Base-by-base conservation (phyloP, 2,329 filamentous ascomycete species). In the Stemphylium beticola region DNA sequence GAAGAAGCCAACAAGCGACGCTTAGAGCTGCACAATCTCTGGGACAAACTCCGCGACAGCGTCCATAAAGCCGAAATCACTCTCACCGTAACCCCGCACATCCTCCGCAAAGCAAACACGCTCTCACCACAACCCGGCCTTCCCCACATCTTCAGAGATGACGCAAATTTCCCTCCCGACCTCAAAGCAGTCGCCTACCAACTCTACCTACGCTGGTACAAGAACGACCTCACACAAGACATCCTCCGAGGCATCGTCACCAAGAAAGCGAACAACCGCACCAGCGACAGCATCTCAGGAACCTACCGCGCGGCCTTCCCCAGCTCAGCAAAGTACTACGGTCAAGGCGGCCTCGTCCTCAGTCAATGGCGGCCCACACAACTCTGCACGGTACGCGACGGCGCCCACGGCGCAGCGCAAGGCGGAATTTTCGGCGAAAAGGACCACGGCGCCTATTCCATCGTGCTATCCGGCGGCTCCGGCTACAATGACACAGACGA, bases 291-390 rank as follows among this genome's bases (percentile, higher is more conserved):
- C 0, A 64, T 75, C 14, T 68, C 71, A 18, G 43, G 43, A 0
- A 36, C 37, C 11, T 59, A 65, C 55, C 6, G 76, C 63, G 39
- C 43, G 18, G 7, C 61, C 40, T 40, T 61, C 26, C 51, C 45
- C n/a, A 29, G 45, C 5, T 42, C 47, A 1, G 63, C 73, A 3
- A 75, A 74, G 4, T 73, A 71, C 47, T 67, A 74, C 34, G 80
- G 80, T 2, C 64, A 78, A 10, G 74, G 74, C 2, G 42, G 74
- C 3, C 69, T 82, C 1, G 64, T 80, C 0, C 76, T 78, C 9
- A 80, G 81, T 0, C 78, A 80, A 26, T 87, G 84, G 84, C 86
- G 78, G 77, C 82, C 84, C 0, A 75, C 76, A 0, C 83, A 84
- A 55, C 70, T 82, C 0, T 79, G 76, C 9, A 77, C 81, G 0